Evolutionary conservation across 345 rosid genomes (phyloP), one percentile per base, ranked within the genome.

Genomic region (Arabis hirsuta): DNA sequence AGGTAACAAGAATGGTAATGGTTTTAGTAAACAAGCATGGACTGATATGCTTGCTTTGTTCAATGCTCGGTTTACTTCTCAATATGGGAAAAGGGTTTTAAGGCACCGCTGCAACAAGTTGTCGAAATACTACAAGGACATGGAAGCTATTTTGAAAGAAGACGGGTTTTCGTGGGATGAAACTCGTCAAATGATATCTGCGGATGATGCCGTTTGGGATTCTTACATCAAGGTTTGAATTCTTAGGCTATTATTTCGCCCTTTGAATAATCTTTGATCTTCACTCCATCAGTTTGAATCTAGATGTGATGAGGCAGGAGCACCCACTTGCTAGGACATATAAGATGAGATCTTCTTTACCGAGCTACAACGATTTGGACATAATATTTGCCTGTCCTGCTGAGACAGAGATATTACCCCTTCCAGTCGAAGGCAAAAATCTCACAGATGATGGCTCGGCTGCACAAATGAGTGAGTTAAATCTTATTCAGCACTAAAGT

Each of bases 21-120:
- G 85, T 55, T 92, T 89, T 61, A 85, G 61, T 72, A 92, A 89
- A 67, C 95, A 89, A 78, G 94, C 95, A 27, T 89, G 96, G 98
- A 80, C 79, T 3, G 92, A 89, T 46, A 92, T 92, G 94, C 86
- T 92, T 45, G 78, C 74, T 39, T 72, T 83, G 52, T 92, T 92
- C 81, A 89, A 85, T 81, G 82, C 80, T 73, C 88, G 79, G 69
- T 88, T 85, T 63, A 82, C 87, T 59, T 73, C 83, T 78, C 90
- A 84, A 20, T 82, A 88, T 83, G 92, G 85, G 55, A 92, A 92
- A 79, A 79, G 92, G 71, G 92, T 89, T 69, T 81, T 92, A 66
- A 84, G 92, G 74, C 92, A 89, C 71, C 84, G 94, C 34, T 82
- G 80, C 81, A 88, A 84, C 72, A 92, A 92, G 82, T 71, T 89